Base-by-base conservation (phyloP, 176 grass and related monocot genomes). In the Leersia perrieri region DNA sequence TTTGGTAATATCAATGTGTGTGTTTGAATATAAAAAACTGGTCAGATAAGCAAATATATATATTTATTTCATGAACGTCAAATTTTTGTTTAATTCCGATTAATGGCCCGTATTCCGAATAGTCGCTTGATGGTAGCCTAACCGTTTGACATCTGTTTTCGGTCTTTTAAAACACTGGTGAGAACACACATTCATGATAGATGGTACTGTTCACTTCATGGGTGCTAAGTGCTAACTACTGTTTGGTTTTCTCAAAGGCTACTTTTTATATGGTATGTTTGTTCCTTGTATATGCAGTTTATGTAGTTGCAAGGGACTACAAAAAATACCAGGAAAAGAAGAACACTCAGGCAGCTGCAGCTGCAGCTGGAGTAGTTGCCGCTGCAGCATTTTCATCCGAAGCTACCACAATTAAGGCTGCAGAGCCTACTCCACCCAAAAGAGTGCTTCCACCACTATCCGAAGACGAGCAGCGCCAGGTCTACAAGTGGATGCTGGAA, bases 401-500 rank as follows among this genome's bases (percentile, higher is more conserved):
- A 49, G 53, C 33, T 70, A 60, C 22, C 39, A 5, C 66, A 39
- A 35, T 62, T 39, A 84, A 86, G 83, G 68, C 35, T 77, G 76
- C 29, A 65, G 75, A 81, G 63, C 49, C 85, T 81, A 18, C 74
- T 83, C 39, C 58, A 5, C 84, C 84, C 33, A 73, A 70, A 75
- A 83, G 68, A 72, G 74, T 91, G 32, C 83, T 87, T 31, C 81
- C 90, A 78, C 84, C 92, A 74, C 71, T 95, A 53, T 80, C 92
- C 1, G 78, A 88, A 71, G 88, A 98, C 30, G 86, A 98, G 29
- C 88, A 95, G 73, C 84, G 82, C 16, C 70, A 95, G 64, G 55
- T 98, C 49, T 95, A 82, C 75, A 91, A 91, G 63, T 98, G 95
- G 95, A 98, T 98, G 79, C 78, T 98, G 55, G 86, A 98, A 77